Conservation (phyloP, 2,329 filamentous ascomycete genomes). For the Lasiodiplodia theobromae region DNA sequence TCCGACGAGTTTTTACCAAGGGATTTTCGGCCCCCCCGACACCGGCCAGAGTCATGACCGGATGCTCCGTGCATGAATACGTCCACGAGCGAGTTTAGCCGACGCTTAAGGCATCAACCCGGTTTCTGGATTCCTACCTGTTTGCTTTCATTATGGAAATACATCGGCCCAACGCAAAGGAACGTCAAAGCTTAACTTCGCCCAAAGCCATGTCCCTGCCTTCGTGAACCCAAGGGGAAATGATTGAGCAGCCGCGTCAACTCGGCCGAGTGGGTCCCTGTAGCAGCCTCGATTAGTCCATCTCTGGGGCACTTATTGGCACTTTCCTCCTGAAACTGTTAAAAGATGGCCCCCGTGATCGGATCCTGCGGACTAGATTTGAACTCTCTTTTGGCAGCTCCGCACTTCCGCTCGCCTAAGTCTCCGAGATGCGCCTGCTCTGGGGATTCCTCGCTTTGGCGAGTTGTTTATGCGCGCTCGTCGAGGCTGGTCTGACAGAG, state of each 20-base stretch:
- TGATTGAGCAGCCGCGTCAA: not conserved
- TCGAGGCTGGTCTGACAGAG: not conserved
- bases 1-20: not conserved
- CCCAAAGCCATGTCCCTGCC: not conserved
- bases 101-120: not conserved
- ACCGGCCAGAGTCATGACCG: not conserved
- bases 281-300: not conserved
- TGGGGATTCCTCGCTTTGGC: constrained; percentile 13
- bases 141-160: not conserved
- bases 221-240: not conserved
- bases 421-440: not conserved
- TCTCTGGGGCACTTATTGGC: not conserved
- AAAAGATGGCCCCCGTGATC: constrained; percentile 3
- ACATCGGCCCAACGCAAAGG: not conserved
- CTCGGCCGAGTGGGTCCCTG: not conserved
- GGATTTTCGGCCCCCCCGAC: not conserved
- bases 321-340: not conserved
- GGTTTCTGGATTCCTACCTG: not conserved
- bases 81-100: not conserved
- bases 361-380: not conserved
- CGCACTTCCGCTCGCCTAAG: not conserved
- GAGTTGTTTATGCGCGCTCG: not conserved
- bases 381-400: not conserved
- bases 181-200: constrained; percentile 12
- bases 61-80: not conserved